phyloP scores from a whole-genome alignment of 495 filamentous ascomycete species.

The Chaetomium cochliodes region DNA sequence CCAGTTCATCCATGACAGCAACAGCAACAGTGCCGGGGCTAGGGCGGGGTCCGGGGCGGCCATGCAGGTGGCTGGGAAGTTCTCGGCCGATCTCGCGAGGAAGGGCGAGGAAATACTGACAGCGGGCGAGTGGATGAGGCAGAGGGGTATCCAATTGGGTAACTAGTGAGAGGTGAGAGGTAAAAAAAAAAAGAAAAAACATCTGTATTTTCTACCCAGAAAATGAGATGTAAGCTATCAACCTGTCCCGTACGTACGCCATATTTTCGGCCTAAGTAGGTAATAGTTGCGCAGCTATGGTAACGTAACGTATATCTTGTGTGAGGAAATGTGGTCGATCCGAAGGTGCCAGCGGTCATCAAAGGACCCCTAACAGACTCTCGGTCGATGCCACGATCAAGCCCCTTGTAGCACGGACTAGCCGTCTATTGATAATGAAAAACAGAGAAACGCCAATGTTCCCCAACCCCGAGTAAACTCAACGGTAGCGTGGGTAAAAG shows the following conservation, averaged over 20 bases:
- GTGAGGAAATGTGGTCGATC: background rate
- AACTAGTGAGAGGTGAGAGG: constrained; percentile 16
- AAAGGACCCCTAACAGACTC: background rate
- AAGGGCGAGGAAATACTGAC: constrained; percentile 36
- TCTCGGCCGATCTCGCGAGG: background rate
- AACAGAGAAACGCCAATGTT: background rate
- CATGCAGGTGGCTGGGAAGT: constrained; percentile 27
- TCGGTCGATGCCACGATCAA: background rate
- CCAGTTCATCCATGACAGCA: background rate
- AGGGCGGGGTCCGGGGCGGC: no score
- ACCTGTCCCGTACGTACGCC: background rate
- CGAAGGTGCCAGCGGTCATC: background rate
- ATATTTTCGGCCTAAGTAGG: background rate
- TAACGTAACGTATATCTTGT: constrained; percentile 2
- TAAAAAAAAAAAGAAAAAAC: background rate
- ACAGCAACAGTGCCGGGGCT: constrained; percentile 30
- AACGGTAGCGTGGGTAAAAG: background rate
- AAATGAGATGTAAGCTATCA: background rate
- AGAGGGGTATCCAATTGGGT: constrained; percentile 44
- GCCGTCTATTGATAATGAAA: background rate
- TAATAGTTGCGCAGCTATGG: background rate
- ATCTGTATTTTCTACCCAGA: background rate
- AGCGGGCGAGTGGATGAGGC: constrained; percentile 52
- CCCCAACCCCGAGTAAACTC: background rate
- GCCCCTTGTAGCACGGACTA: background rate